These are phyloP conservation scores for Cubamyces lactineus DNA, from an alignment of 768 basidiomycete genomes.

Conservation along the genomic window DNA sequence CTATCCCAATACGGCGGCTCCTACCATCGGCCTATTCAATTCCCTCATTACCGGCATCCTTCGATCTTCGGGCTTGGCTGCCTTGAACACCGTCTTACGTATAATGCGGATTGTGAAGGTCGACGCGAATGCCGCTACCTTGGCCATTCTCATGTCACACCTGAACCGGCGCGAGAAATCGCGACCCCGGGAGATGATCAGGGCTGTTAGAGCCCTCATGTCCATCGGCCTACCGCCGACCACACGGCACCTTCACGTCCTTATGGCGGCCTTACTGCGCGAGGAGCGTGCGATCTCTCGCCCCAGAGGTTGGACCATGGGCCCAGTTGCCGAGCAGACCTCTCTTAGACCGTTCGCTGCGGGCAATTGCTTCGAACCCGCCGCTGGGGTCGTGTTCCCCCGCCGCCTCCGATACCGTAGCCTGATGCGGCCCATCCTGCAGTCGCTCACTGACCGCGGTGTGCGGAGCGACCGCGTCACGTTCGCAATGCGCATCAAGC, in stretches of 20 bases:
- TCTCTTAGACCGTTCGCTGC: neutral
- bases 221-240: constrained; percentile 49
- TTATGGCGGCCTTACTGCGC: constrained; percentile 56
- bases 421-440: constrained; percentile 45
- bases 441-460: constrained; percentile 49
- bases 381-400: constrained; percentile 47
- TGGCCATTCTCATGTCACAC: constrained; percentile 57
- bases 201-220: constrained; percentile 49
- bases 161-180: constrained; percentile 48
- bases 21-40: constrained; percentile 57
- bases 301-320: constrained; percentile 26
- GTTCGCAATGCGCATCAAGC: constrained; percentile 63
- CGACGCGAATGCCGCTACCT: constrained; percentile 55
- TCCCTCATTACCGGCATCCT: constrained; percentile 57
- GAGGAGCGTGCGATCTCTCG: constrained; percentile 37
- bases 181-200: constrained; percentile 50
- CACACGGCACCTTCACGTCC: constrained; percentile 58
- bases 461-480: constrained; percentile 60
- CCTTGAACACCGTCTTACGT: constrained; percentile 48
- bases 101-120: constrained; percentile 59
- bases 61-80: constrained; percentile 50
- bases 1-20: constrained; percentile 21
- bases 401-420: constrained; percentile 35
- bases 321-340: constrained; percentile 10
- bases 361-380: constrained; percentile 48